Evolutionary conservation across 352 stramenopile genomes (phyloP).

Genomic region (Phytophthora ramorum): DNA sequence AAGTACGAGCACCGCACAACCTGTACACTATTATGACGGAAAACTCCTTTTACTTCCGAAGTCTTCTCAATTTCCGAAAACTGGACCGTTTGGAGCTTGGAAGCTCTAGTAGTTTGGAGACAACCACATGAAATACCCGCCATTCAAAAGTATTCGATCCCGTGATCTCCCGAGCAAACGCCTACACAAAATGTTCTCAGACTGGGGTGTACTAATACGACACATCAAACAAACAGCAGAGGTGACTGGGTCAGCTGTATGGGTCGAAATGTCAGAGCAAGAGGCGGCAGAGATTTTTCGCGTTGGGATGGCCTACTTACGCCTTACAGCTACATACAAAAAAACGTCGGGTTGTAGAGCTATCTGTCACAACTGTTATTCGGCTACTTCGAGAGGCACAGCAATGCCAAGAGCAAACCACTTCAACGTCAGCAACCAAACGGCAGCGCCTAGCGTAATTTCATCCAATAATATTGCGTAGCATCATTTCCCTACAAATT

Average conservation of each 20-base stretch:
- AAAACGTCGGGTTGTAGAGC: not conserved
- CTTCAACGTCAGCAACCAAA: not conserved
- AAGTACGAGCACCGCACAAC: not conserved
- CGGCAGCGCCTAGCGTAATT: not conserved
- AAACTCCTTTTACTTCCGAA: slow-evolving; percentile 12
- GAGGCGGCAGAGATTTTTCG: not conserved
- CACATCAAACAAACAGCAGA: slow-evolving; percentile 1
- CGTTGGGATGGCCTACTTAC: not conserved
- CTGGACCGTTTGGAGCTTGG: slow-evolving; percentile 9
- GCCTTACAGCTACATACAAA: not conserved
- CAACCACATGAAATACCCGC: slow-evolving; percentile 3
- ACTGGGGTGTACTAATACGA: not conserved
- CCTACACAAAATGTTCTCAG: slow-evolving; percentile 9
- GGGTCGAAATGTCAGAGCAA: not conserved
- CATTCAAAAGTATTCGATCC: slow-evolving; percentile 7
- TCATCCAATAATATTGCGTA: not conserved
- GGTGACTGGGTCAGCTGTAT: not conserved
- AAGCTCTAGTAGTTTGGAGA: slow-evolving; percentile 16
- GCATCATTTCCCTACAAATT: slow-evolving; percentile 1
- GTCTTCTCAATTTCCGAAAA: slow-evolving; percentile 8
- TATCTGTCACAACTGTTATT: not conserved
- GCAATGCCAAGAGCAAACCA: not conserved
- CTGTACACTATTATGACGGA: slow-evolving; percentile 5
- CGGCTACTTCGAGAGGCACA: not conserved
- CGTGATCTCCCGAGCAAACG: slow-evolving; percentile 3